phyloP scores from a whole-genome alignment of 108 stramenopile genomes.

The Aureococcus anophagefferens region DNA sequence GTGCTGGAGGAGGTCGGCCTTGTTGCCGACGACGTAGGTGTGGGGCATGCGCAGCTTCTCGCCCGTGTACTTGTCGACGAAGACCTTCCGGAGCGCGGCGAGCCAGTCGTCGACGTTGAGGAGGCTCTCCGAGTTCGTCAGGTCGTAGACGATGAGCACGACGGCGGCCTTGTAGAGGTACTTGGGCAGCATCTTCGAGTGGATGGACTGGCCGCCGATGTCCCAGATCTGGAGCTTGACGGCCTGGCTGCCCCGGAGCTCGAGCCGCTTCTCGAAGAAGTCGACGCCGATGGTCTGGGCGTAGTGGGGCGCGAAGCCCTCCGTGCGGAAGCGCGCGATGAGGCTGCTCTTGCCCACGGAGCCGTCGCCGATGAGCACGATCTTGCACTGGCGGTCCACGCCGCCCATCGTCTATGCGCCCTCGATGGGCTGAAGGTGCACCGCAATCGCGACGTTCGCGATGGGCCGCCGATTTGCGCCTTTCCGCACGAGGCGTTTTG shows the following conservation, averaged over 20 bases:
- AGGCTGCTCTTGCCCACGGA: conserved; percentile 35
- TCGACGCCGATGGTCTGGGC: conserved; percentile 38
- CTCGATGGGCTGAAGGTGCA: no score
- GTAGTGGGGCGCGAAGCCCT: conserved; percentile 26
- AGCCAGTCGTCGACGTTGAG: conserved; percentile 29
- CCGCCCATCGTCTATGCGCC: no score
- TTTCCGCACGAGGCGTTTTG: no score
- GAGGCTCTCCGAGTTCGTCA: conserved; percentile 28
- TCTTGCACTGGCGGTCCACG: conserved; percentile 14
- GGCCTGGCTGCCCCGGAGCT: neutral
- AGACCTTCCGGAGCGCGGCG: neutral
- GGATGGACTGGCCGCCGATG: conserved; percentile 34
- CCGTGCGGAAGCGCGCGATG: conserved; percentile 18
- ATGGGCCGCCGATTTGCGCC: no score
- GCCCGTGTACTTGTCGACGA: neutral
- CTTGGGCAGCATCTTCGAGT: conserved; percentile 23
- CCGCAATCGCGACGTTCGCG: no score
- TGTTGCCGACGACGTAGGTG: neutral
- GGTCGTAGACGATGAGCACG: conserved; percentile 37
- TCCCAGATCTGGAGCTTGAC: conserved; percentile 27
- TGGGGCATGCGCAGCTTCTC: neutral
- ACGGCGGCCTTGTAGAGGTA: conserved; percentile 18
- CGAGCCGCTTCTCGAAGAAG: conserved; percentile 23
- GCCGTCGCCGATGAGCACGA: conserved; percentile 34
- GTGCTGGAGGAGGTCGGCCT: conserved; percentile 12